Percentiles rank a stretch among this genome's conserved stretches.
Conservation (phyloP, 371 early-diverging fungal genomes). For the Parasitella parasitica region DNA sequence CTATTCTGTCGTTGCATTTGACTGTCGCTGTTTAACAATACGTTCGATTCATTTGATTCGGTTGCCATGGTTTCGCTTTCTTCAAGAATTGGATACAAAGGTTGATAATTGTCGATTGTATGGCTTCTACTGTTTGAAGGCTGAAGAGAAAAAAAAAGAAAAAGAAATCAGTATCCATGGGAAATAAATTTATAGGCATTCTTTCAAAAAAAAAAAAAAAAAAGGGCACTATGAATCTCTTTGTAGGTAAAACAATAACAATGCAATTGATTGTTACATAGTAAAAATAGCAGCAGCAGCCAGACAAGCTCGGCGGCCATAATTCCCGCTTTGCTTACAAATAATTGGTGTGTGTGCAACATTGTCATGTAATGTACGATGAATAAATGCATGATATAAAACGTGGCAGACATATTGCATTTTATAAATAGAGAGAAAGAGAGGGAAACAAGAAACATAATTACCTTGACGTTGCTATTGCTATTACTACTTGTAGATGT, state of each 20-base stretch:
- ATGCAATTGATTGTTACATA: neutral
- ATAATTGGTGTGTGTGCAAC: slow-evolving; percentile 1
- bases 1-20: neutral
- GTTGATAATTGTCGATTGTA: slow-evolving; percentile 14
- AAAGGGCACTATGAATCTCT: neutral
- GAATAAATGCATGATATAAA: slow-evolving; percentile 3
- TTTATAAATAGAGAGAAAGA: neutral
- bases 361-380: neutral
- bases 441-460: neutral
- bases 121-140: neutral
- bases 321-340: neutral
- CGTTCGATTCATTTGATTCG: slow-evolving; percentile 16
- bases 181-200: neutral
- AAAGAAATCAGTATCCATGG: neutral
- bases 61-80: slow-evolving; percentile 39
- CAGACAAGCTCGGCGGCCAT: neutral
- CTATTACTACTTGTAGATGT: neutral
- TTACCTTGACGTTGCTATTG: slow-evolving; percentile 5
- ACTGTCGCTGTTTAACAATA: neutral
- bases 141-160: slow-evolving; percentile 1
- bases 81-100: slow-evolving; percentile 38
- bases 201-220: too few relatives aligned
- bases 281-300: neutral
- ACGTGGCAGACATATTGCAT: slow-evolving; percentile 8
- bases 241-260: slow-evolving; percentile 1